These are phyloP conservation scores for Umbellularia californica DNA, from an alignment of 164 flowering plant species.

Conservation along the genomic window DNA sequence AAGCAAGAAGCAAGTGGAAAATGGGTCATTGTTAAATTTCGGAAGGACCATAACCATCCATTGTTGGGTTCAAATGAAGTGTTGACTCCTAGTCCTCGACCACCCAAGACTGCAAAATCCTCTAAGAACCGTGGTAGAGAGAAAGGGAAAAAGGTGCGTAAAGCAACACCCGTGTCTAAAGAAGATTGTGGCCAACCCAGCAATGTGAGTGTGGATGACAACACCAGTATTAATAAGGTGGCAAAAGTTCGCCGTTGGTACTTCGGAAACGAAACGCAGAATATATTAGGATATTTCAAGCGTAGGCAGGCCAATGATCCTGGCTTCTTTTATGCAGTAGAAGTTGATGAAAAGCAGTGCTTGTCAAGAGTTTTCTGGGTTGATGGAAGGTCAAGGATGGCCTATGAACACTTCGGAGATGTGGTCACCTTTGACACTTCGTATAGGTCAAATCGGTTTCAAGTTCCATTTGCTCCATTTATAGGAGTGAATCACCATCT, in stretches of 20 bases:
- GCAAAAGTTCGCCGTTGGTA: constrained; percentile 3
- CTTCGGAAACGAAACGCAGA: neutral
- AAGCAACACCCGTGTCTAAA: neutral
- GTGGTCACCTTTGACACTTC: constrained; percentile 82
- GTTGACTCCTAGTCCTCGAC: too few relatives aligned
- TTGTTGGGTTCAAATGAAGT: constrained; percentile 4
- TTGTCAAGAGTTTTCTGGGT: constrained; percentile 78
- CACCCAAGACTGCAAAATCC: neutral
- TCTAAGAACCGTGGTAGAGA: neutral
- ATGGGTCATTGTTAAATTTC: constrained; percentile 12
- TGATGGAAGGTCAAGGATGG: constrained; percentile 54
- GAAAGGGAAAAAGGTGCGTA: neutral
- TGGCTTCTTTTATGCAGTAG: constrained; percentile 63
- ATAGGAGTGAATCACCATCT: constrained; percentile 85
- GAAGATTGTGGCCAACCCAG: neutral
- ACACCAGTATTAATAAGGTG: neutral
- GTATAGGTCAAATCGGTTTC: constrained; percentile 67
- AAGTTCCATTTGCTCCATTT: constrained; percentile 84
- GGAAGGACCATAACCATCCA: constrained; percentile 10
- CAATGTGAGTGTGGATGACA: neutral
- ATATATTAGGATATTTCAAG: neutral
- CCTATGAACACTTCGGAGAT: constrained; percentile 75
- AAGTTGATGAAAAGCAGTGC: constrained; percentile 58
- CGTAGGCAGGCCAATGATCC: constrained; percentile 33
- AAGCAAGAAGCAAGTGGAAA: constrained; percentile 10